Percentiles rank a stretch among this genome's conserved stretches.
phyloP scores from a whole-genome alignment of 805 yeast species.

The Barnettozyma californica region DNA sequence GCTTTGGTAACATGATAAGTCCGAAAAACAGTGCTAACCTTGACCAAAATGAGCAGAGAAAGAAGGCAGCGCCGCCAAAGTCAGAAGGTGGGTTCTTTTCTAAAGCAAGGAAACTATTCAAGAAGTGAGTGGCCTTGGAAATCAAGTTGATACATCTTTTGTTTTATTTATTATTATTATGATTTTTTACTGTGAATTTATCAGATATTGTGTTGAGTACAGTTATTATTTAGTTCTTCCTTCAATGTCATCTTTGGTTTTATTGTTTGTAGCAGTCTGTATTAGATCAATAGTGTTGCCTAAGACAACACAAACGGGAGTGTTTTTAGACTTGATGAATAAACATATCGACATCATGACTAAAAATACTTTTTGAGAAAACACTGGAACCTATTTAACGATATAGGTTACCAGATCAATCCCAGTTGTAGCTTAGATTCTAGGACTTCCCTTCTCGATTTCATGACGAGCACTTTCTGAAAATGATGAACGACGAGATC shows the following conservation, averaged over 20 bases:
- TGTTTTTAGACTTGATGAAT: no score
- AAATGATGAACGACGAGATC: no score
- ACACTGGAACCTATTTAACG: no score
- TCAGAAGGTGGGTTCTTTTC: constrained; percentile 32
- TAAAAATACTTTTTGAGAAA: no score
- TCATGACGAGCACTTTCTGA: no score
- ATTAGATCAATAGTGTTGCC: no score
- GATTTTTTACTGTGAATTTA: not conserved
- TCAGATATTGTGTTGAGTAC: not conserved
- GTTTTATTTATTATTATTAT: not conserved
- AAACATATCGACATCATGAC: no score
- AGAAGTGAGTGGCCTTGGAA: constrained; percentile 13
- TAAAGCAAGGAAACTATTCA: constrained; percentile 42
- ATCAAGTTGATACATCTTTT: not conserved
- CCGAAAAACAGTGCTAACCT: constrained; percentile 26
- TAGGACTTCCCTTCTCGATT: no score
- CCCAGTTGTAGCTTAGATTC: no score
- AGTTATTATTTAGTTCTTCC: not conserved
- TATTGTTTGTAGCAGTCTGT: no score
- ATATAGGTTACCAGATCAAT: no score
- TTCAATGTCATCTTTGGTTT: not conserved
- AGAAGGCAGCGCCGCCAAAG: constrained; percentile 23
- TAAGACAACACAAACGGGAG: no score
- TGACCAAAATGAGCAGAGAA: constrained; percentile 21
- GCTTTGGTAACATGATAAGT: constrained; percentile 55